These are phyloP conservation scores for Margaritispora aquatica DNA, from an alignment of 495 filamentous ascomycete species.

Conservation along the genomic window DNA sequence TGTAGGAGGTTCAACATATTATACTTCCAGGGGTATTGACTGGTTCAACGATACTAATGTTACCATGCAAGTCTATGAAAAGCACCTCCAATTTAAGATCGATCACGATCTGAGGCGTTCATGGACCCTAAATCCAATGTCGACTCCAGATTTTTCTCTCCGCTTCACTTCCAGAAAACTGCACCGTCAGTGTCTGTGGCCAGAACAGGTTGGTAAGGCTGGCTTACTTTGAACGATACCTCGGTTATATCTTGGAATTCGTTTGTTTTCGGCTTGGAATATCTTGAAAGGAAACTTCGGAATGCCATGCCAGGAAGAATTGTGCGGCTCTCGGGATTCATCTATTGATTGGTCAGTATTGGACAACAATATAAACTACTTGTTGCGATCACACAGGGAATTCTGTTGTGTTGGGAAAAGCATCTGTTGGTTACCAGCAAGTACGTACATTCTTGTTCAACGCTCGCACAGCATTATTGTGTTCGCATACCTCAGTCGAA, in stretches of 20 bases:
- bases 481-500: constrained; percentile 64
- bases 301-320: constrained; percentile 78
- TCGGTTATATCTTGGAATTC: constrained; percentile 76
- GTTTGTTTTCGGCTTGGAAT: constrained; percentile 58
- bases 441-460: constrained; percentile 48
- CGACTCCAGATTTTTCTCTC: constrained; percentile 56
- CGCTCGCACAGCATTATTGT: constrained; percentile 83
- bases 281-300: constrained; percentile 60
- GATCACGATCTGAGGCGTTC: too few relatives aligned
- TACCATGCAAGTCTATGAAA: too few relatives aligned
- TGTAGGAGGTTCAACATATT: neutral
- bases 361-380: neutral
- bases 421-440: constrained; percentile 5
- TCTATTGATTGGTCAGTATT: constrained; percentile 27
- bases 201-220: neutral
- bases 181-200: constrained; percentile 10
- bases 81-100: too few relatives aligned
- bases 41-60: too few relatives aligned
- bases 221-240: constrained; percentile 47
- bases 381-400: neutral
- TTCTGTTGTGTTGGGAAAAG: constrained; percentile 4
- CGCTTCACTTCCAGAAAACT: constrained; percentile 52
- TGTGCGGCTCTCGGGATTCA: constrained; percentile 77
- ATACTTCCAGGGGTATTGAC: too few relatives aligned
- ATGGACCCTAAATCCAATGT: constrained; percentile 58